Percentiles rank a stretch among this genome's conserved stretches.
phyloP scores from a whole-genome alignment of 2,329 filamentous ascomycete species.

The Talaromyces sp. region DNA sequence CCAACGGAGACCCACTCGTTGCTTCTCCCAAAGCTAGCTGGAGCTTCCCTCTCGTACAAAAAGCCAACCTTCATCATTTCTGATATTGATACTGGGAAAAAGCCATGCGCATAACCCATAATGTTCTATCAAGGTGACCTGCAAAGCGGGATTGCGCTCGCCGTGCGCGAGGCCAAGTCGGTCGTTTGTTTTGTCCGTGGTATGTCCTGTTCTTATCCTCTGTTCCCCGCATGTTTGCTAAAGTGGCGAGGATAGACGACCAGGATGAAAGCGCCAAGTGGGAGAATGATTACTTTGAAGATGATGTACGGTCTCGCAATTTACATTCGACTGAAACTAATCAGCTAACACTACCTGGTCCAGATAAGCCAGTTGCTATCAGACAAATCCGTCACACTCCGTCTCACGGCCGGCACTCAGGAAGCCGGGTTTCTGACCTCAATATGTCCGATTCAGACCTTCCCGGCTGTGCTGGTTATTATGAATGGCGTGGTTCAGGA shows the following conservation, averaged over 20 bases:
- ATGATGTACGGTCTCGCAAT: constrained; percentile 30
- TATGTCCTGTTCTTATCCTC: constrained; percentile 30
- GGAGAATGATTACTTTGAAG: constrained; percentile 61
- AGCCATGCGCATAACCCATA: constrained; percentile 15
- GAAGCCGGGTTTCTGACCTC: constrained; percentile 77
- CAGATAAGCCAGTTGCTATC: constrained; percentile 54
- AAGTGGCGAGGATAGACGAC: constrained; percentile 50
- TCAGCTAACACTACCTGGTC: constrained; percentile 12
- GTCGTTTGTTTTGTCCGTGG: constrained; percentile 82
- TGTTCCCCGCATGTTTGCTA: constrained; percentile 2
- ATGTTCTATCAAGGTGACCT: constrained; percentile 82
- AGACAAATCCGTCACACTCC: constrained; percentile 62
- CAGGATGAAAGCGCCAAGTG: constrained; percentile 63
- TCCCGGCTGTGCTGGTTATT: constrained; percentile 76
- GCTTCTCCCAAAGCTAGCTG: not conserved
- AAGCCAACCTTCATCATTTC: not conserved
- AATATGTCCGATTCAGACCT: constrained; percentile 72
- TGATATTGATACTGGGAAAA: not conserved
- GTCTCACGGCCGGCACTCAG: constrained; percentile 64
- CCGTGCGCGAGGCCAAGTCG: constrained; percentile 67
- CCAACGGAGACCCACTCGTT: not conserved
- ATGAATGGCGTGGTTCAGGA: constrained; percentile 72
- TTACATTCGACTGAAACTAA: constrained; percentile 1
- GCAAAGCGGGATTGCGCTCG: constrained; percentile 71
- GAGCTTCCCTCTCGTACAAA: not conserved